Conservation (phyloP, 305 asterid genomes). For the Fraxinus floribunda region DNA sequence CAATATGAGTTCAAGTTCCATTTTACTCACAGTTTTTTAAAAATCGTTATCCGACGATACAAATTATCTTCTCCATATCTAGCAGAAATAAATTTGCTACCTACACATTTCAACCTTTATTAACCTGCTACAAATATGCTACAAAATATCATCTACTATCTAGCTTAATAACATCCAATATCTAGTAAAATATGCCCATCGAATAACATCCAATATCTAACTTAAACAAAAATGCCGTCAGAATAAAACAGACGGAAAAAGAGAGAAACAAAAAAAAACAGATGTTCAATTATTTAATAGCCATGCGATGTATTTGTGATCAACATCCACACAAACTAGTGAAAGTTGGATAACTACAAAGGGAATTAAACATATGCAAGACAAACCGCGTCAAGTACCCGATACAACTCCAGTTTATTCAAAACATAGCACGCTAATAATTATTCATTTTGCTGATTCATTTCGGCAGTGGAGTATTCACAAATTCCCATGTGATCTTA, state of each 20-base stretch:
- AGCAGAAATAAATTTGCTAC: neutral
- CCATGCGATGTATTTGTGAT: neutral
- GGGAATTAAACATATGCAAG: neutral
- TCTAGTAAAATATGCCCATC: neutral
- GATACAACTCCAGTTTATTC: neutral
- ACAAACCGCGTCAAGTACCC: neutral
- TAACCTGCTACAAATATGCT: neutral
- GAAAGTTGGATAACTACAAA: neutral
- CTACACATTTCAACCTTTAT: neutral
- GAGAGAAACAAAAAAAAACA: too few relatives aligned
- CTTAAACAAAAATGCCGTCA: neutral
- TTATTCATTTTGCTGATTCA: neutral
- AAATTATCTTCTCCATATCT: too few relatives aligned
- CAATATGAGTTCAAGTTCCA: neutral
- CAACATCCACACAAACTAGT: neutral
- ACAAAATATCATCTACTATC: neutral
- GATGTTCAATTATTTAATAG: neutral
- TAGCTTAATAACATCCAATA: neutral
- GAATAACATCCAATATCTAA: too few relatives aligned
- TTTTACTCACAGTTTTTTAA: too few relatives aligned
- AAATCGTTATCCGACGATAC: neutral
- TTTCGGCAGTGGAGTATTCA: slow-evolving; percentile 40
- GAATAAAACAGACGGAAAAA: neutral
- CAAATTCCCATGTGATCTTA: slow-evolving; percentile 37
- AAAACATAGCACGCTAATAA: neutral